These are phyloP conservation scores for Hypoxylon cercidicola DNA, from an alignment of 495 filamentous ascomycete species.

Conservation along the genomic window DNA sequence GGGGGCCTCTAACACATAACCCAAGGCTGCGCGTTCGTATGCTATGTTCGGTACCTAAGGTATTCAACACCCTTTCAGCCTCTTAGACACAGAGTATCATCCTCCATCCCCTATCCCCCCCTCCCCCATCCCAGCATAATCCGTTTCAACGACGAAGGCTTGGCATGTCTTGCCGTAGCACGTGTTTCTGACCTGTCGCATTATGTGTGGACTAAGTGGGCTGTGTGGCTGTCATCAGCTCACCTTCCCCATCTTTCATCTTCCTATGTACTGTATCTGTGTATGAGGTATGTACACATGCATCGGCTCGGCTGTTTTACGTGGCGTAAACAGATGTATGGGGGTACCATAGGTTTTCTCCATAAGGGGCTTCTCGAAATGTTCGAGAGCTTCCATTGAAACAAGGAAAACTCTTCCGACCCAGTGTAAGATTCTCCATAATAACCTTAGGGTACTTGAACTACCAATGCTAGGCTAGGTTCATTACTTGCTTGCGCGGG, in stretches of 20 bases:
- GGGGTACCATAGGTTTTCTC: neutral
- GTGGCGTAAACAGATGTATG: neutral
- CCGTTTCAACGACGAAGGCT: neutral
- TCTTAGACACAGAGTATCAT: conserved; percentile 1
- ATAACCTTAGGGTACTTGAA: neutral
- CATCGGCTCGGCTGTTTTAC: neutral
- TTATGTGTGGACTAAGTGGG: neutral
- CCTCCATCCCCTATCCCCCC: neutral
- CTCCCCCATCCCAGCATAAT: neutral
- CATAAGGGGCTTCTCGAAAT: conserved; percentile 13
- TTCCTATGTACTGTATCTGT: too few relatives aligned
- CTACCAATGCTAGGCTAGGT: neutral
- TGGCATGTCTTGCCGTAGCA: neutral
- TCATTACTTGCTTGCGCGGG: conserved; percentile 1
- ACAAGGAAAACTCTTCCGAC: conserved; percentile 12
- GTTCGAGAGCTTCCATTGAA: conserved; percentile 10
- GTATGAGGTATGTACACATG: too few relatives aligned
- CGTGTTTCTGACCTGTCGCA: neutral
- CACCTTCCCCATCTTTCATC: too few relatives aligned
- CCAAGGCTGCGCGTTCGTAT: conserved; percentile 15
- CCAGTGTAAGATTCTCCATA: conserved; percentile 14
- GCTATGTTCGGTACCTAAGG: conserved; percentile 1
- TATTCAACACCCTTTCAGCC: conserved; percentile 5
- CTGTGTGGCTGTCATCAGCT: neutral
- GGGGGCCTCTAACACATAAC: conserved; percentile 6